Conservation (phyloP, 2,329 filamentous ascomycete genomes). For the Chaetomium sp. region DNA sequence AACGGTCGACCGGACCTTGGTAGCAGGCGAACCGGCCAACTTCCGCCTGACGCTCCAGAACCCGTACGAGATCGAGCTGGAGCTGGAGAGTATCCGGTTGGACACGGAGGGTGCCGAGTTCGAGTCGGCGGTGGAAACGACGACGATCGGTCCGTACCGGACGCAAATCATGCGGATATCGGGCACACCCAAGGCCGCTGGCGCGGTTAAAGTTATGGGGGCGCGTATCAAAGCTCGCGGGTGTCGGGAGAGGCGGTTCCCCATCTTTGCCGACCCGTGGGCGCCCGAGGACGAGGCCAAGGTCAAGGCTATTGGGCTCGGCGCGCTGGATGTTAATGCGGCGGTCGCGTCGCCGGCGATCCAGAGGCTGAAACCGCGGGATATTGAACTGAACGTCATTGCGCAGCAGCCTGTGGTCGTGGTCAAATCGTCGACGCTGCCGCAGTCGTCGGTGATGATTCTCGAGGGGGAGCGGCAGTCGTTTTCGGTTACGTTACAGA, state of each 20-base stretch:
- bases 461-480: slow-evolving; percentile 78
- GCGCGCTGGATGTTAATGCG: slow-evolving; percentile 45
- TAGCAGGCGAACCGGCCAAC: slow-evolving; percentile 68
- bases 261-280: slow-evolving; percentile 75
- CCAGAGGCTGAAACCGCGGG: slow-evolving; percentile 39
- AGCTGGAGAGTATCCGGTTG: slow-evolving; percentile 74
- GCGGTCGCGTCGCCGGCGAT: slow-evolving; percentile 32
- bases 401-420: slow-evolving; percentile 69
- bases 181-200: slow-evolving; percentile 60
- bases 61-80: slow-evolving; percentile 85
- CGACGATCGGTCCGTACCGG: slow-evolving; percentile 71
- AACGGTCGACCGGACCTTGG: slow-evolving; percentile 60
- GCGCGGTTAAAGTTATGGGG: slow-evolving; percentile 66
- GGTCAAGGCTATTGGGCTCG: slow-evolving; percentile 67
- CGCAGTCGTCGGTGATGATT: slow-evolving; percentile 84
- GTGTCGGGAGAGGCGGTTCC: slow-evolving; percentile 76
- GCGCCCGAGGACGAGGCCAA: slow-evolving; percentile 62
- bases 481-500: slow-evolving; percentile 75
- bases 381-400: slow-evolving; percentile 66
- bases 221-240: slow-evolving; percentile 74
- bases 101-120: slow-evolving; percentile 69
- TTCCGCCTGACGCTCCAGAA: slow-evolving; percentile 88
- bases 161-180: slow-evolving; percentile 70
- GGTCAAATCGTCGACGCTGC: slow-evolving; percentile 68
- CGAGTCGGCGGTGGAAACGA: slow-evolving; percentile 56